Conservation (phyloP, 371 early-diverging fungal species). For the Mucor indicus region DNA sequence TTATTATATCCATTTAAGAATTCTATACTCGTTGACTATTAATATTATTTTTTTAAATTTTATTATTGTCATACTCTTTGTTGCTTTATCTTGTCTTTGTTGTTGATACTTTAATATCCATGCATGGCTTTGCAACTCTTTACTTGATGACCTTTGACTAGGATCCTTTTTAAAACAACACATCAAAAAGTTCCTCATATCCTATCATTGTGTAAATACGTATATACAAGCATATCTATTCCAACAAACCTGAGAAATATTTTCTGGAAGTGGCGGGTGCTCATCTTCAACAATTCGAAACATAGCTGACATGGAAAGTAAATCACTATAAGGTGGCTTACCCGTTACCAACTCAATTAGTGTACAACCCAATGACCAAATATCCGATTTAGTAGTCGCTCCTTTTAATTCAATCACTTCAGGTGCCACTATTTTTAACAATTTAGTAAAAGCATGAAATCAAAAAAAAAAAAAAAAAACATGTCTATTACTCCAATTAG, state of each 20-base stretch:
- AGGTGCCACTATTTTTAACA: constrained; percentile 80
- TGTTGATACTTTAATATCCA: constrained; percentile 65
- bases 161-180: constrained; percentile 86
- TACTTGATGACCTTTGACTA: constrained; percentile 62
- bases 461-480: too few species aligned
- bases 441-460: too few species aligned
- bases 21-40: too few species aligned
- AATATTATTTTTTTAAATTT: too few species aligned
- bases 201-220: too few species aligned
- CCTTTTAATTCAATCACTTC: constrained; percentile 89
- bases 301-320: constrained; percentile 82
- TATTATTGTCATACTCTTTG: too few species aligned
- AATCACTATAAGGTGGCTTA: constrained; percentile 80
- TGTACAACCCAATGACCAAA: constrained; percentile 86
- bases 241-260: too few species aligned
- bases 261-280: constrained; percentile 75
- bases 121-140: constrained; percentile 60
- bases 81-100: constrained; percentile 70
- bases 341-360: constrained; percentile 85
- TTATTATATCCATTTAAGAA: too few species aligned
- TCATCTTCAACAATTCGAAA: constrained; percentile 89
- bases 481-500: constrained; percentile 86
- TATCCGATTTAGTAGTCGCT: constrained; percentile 80
- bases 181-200: constrained; percentile 71
- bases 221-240: too few species aligned